Evolutionary conservation across 768 basidiomycete genomes (phyloP).

Genomic region (Leccinum subtestaceum): DNA sequence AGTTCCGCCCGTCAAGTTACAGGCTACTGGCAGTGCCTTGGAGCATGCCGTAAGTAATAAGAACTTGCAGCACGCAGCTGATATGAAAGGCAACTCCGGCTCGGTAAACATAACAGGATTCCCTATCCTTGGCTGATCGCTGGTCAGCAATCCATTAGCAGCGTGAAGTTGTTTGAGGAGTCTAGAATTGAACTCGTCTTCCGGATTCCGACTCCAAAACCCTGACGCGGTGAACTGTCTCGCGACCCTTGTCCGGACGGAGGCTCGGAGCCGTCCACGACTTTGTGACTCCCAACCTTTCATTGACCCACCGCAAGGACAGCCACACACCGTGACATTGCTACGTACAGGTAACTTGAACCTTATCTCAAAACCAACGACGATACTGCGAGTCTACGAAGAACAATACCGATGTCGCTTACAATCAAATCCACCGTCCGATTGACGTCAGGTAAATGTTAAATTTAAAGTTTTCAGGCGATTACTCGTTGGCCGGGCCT

Average conservation of each 20-base stretch:
- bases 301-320: neutral
- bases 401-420: constrained; percentile 20
- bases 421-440: constrained; percentile 32
- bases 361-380: neutral
- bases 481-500: neutral
- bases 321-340: neutral
- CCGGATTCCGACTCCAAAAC: constrained; percentile 3
- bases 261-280: neutral
- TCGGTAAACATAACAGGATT: constrained; percentile 1
- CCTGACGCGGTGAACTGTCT: neutral
- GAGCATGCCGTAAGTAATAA: constrained; percentile 12
- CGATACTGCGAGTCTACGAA: neutral
- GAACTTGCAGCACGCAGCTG: neutral
- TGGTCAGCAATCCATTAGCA: neutral
- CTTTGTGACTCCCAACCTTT: neutral
- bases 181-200: neutral
- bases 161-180: neutral
- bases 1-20: constrained; percentile 7
- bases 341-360: neutral
- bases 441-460: constrained; percentile 35
- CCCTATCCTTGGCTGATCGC: neutral
- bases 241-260: neutral
- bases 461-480: constrained; percentile 29
- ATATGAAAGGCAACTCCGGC: neutral
- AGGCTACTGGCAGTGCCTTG: constrained; percentile 1